A percentile compares a stretch with the other conserved stretches of the same genome.
Evolutionary conservation across 2,329 filamentous ascomycete species (phyloP).

Genomic region (Zalaria obscura): DNA sequence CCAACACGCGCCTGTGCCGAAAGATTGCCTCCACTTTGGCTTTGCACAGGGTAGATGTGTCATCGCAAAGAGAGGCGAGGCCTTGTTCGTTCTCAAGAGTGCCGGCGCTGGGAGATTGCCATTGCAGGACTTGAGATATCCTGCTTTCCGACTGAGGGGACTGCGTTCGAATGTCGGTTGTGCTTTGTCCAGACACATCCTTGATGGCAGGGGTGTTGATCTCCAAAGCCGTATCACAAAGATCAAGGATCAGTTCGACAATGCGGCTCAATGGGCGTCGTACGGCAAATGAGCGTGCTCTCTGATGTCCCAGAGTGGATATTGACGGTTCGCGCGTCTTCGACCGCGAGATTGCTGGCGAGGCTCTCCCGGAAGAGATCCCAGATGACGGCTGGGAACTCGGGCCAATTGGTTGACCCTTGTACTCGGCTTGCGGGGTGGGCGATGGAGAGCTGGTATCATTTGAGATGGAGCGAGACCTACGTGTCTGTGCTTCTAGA

Average conservation of each 20-base stretch:
- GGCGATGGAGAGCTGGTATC: constrained; percentile 28
- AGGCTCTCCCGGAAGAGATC: constrained; percentile 55
- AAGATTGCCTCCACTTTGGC: constrained; percentile 88
- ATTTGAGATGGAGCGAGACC: constrained; percentile 37
- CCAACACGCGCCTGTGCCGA: constrained; percentile 80
- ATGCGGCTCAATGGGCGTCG: constrained; percentile 82
- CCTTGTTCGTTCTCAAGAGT: constrained; percentile 90
- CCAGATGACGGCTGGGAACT: constrained; percentile 54
- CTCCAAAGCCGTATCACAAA: constrained; percentile 91
- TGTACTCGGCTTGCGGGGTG: constrained; percentile 49
- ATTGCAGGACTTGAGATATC: constrained; percentile 86
- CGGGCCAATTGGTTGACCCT: constrained; percentile 71
- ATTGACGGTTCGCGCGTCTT: constrained; percentile 55
- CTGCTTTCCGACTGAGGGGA: constrained; percentile 93
- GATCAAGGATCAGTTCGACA: constrained; percentile 83
- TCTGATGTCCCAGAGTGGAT: constrained; percentile 60
- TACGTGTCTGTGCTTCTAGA: constrained; percentile 63
- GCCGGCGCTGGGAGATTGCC: constrained; percentile 87
- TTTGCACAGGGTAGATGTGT: constrained; percentile 73
- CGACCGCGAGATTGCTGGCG: constrained; percentile 48
- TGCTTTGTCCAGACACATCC: constrained; percentile 53
- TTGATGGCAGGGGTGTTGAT: constrained; percentile 91
- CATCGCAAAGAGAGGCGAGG: constrained; percentile 70
- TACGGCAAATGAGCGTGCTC: constrained; percentile 80
- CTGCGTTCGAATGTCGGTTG: constrained; percentile 73